Evolutionary conservation across 129 eudicot species (phyloP), one percentile per base, ranked within the genome.

Genomic region (Tagetes patula): DNA sequence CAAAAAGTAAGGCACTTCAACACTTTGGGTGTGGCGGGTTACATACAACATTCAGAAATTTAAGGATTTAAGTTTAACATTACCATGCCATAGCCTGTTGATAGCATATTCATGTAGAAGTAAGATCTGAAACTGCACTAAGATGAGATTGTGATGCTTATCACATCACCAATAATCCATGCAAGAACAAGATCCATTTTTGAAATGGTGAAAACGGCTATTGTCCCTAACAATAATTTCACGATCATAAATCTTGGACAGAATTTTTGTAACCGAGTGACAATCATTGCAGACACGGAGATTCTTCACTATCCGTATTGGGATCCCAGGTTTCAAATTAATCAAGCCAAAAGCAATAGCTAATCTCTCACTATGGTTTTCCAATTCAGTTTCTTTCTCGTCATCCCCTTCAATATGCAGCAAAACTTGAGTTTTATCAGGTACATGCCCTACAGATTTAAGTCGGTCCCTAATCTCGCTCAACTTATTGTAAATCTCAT

Each of bases 201-300:
- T 82, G 49, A 93, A 93, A 79, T 84, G 82, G 79, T 93, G 95
- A 71, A 82, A 93, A 63, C 96, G 90, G 65, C 85, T 84, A 50
- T 90, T 88, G 46, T 85, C 96, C 75, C 96, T 77, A 1, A 93
- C 95, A 66, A 89, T 81, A 12, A 93, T 87, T 80, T 93, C 98
- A 42, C 96, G 72, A 46, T 78, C 76, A 75, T 69, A 93, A 76
- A 87, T 77, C 76, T 79, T 77, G 32, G 92, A 87, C 53, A 87
- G 70, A 71, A 85, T 84, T 82, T 87, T 90, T 27, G 89, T 77
- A 82, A 83, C 85, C 8, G 80, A 71, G 63, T 93, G 98, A 49
- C 96, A 93, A 70, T 93, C 98, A 71, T 87, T 92, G 65, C 95
- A 93, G 6, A 90, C 87, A 71, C 98, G 88, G 31, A 92, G 84